phyloP scores from a whole-genome alignment of 2,329 filamentous ascomycete genomes.

The Aspergillus melleus region DNA sequence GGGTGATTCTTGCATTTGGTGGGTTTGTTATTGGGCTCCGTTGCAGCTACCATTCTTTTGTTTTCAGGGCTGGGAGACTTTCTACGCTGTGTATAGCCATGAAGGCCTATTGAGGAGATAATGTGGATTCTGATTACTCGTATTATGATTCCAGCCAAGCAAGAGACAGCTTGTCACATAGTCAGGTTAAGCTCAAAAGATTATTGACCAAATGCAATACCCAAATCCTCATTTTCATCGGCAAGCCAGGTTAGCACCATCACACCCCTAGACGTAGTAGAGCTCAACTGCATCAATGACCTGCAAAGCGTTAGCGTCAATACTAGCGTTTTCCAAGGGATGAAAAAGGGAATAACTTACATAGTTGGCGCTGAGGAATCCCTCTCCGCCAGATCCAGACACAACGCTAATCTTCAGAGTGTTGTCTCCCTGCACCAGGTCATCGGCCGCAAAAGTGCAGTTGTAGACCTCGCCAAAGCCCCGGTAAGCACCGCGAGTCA shows the following conservation, averaged over 20 bases:
- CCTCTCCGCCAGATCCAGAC: conserved; percentile 1
- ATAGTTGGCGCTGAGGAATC: conserved; percentile 4
- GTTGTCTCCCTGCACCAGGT: not conserved
- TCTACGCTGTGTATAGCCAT: too few relatives aligned
- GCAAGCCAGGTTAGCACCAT: not conserved
- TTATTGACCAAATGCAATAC: too few relatives aligned
- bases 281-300: not conserved
- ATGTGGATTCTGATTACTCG: too few relatives aligned
- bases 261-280: not conserved
- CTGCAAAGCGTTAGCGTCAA: not conserved
- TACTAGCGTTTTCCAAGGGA: not conserved
- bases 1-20: too few relatives aligned
- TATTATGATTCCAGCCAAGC: too few relatives aligned
- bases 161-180: too few relatives aligned
- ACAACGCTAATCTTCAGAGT: conserved; percentile 3
- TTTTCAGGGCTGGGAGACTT: too few relatives aligned
- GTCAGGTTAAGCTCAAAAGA: too few relatives aligned
- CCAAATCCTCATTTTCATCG: too few relatives aligned
- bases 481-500: conserved; percentile 6
- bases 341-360: not conserved
- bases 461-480: conserved; percentile 6
- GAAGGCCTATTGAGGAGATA: too few relatives aligned
- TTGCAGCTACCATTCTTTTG: too few relatives aligned
- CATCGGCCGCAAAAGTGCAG: not conserved
- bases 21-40: too few relatives aligned